A percentile compares a stretch with the other conserved stretches of the same genome.
These are phyloP conservation scores for Hypseocharis bilobata DNA, from an alignment of 441 rosid species.

Conservation along the genomic window DNA sequence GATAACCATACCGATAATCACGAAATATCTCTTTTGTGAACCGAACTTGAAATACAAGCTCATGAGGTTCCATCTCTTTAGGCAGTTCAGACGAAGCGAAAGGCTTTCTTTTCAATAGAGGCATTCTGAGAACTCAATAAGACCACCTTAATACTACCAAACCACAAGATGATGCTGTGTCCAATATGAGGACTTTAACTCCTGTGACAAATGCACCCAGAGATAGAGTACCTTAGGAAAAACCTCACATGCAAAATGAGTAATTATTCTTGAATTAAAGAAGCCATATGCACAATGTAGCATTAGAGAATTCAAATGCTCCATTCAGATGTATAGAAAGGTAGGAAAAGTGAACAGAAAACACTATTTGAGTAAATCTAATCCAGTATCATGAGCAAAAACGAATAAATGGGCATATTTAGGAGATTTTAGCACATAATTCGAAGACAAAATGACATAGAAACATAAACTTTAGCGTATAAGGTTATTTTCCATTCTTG, in stretches of 20 bases:
- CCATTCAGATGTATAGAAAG: background rate
- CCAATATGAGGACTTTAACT: background rate
- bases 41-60: background rate
- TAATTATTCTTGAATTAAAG: background rate
- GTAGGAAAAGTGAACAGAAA: background rate
- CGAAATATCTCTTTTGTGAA: background rate
- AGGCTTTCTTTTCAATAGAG: background rate
- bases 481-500: background rate
- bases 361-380: background rate
- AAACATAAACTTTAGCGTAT: background rate
- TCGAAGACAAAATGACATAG: background rate
- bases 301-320: too few relatives aligned
- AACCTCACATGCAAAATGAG: background rate
- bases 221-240: background rate
- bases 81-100: background rate
- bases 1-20: slow-evolving; percentile 51
- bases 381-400: background rate
- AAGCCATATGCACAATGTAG: background rate
- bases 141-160: background rate
- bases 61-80: background rate
- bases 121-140: background rate
- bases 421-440: background rate
- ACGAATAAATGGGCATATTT: background rate
- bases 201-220: background rate
- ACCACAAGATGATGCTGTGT: background rate